phyloP scores from a whole-genome alignment of 768 basidiomycete genomes.

The Hericium alpestre region DNA sequence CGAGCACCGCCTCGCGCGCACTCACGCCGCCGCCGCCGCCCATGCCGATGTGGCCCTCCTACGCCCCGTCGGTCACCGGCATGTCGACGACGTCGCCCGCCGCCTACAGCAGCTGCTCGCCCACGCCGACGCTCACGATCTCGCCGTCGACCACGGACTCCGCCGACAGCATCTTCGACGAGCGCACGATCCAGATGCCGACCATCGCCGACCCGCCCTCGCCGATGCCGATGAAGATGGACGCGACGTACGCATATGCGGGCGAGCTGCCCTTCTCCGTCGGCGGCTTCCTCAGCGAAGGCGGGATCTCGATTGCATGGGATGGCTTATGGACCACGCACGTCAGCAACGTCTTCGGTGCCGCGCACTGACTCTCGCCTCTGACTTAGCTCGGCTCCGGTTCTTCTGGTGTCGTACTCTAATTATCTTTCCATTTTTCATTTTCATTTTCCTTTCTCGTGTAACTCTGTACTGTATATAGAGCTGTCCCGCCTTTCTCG shows the following conservation, averaged over 20 bases:
- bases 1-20: conserved; percentile 61
- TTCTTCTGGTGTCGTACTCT: conserved; percentile 1
- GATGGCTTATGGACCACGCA: conserved; percentile 9
- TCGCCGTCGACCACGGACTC: conserved; percentile 13
- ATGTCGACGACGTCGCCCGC: conserved; percentile 2
- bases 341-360: conserved; percentile 5
- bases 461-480: conserved; percentile 1
- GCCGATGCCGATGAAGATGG: conserved; percentile 7
- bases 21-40: conserved; percentile 24
- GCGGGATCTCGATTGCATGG: conserved; percentile 13
- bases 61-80: neutral
- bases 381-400: neutral
- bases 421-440: conserved; percentile 3
- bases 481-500: neutral
- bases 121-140: conserved; percentile 12
- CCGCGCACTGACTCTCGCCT: conserved; percentile 5
- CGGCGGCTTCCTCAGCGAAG: neutral
- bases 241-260: conserved; percentile 13
- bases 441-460: neutral
- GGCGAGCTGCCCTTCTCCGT: conserved; percentile 1
- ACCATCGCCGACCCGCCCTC: conserved; percentile 7
- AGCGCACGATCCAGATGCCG: conserved; percentile 12
- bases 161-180: conserved; percentile 11
- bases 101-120: conserved; percentile 6
- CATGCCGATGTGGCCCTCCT: neutral